Percentiles rank a stretch among this genome's conserved stretches.
Evolutionary conservation across 139 green algal species (phyloP).

Genomic region (Chlorella sp.): DNA sequence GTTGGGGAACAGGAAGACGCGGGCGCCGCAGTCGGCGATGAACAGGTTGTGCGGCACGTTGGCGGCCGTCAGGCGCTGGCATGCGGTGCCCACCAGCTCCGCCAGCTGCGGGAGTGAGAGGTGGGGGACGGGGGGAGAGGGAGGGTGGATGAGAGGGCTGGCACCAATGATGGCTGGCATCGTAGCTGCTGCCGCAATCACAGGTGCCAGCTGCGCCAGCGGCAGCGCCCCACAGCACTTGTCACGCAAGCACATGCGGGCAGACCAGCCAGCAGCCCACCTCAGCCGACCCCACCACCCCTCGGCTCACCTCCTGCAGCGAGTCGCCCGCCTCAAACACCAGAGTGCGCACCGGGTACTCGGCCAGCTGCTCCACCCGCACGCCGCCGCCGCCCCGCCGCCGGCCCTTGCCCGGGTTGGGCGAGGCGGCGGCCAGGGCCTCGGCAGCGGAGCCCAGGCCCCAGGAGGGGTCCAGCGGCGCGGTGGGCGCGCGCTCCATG

Average conservation of each 20-base stretch:
- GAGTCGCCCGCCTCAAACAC: slow-evolving; percentile 86
- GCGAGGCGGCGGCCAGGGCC: background rate
- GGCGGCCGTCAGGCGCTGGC: slow-evolving; percentile 67
- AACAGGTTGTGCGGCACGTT: slow-evolving; percentile 98
- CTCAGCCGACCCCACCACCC: background rate
- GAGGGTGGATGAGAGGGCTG: background rate
- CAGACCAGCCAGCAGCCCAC: background rate
- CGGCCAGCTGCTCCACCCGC: slow-evolving; percentile 62
- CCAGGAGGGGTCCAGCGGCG: slow-evolving; percentile 39
- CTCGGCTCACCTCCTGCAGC: slow-evolving; percentile 40
- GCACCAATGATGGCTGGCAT: background rate
- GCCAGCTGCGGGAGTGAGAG: slow-evolving; percentile 56
- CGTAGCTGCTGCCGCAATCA: background rate
- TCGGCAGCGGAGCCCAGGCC: background rate
- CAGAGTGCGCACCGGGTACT: slow-evolving; percentile 89
- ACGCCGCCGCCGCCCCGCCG: slow-evolving; percentile 41
- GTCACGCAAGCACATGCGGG: too few relatives aligned
- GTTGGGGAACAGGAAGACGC: slow-evolving; percentile 92
- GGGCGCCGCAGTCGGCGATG: slow-evolving; percentile 84
- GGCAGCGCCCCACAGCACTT: too few relatives aligned
- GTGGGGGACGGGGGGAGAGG: background rate
- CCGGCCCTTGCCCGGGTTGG: background rate
- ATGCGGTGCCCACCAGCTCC: slow-evolving; percentile 65
- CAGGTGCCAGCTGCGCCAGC: too few relatives aligned
- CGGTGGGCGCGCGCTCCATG: slow-evolving; percentile 83